Evolutionary conservation across 306 rosid genomes (phyloP).

Genomic region (Dalbergia cochinchinensis): DNA sequence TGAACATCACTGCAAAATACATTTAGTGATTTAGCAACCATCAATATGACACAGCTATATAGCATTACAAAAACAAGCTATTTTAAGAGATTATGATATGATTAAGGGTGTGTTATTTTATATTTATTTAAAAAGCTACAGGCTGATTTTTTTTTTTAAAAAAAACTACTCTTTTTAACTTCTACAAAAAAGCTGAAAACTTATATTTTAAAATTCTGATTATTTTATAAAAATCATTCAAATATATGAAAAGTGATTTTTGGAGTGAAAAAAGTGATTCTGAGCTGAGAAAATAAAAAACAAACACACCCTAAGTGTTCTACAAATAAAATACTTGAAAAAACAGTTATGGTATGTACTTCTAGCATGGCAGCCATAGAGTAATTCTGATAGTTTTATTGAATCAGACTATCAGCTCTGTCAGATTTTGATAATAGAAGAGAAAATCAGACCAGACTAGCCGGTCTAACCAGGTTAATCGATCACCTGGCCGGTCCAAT

Average conservation of each 20-base stretch:
- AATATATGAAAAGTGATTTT: too few species aligned
- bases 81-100: slow-evolving; percentile 28
- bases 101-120: not conserved
- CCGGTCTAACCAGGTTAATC: too few species aligned
- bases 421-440: slow-evolving; percentile 70
- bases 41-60: slow-evolving; percentile 40
- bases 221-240: too few species aligned
- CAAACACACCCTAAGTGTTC: not conserved
- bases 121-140: too few species aligned
- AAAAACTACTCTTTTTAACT: too few species aligned
- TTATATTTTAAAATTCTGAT: too few species aligned
- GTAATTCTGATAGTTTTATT: slow-evolving; percentile 58
- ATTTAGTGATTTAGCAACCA: slow-evolving; percentile 49
- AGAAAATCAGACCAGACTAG: too few species aligned
- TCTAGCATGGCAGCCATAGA: slow-evolving; percentile 69
- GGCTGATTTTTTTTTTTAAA: too few species aligned
- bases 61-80: not conserved
- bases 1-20: slow-evolving; percentile 86
- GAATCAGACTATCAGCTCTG: slow-evolving; percentile 67
- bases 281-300: too few species aligned
- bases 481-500: too few species aligned
- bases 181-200: too few species aligned
- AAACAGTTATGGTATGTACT: slow-evolving; percentile 47
- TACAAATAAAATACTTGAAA: slow-evolving; percentile 12
- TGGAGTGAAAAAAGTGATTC: too few species aligned